Conservation (phyloP, 495 filamentous ascomycete genomes). For the Lepraria neglecta region DNA sequence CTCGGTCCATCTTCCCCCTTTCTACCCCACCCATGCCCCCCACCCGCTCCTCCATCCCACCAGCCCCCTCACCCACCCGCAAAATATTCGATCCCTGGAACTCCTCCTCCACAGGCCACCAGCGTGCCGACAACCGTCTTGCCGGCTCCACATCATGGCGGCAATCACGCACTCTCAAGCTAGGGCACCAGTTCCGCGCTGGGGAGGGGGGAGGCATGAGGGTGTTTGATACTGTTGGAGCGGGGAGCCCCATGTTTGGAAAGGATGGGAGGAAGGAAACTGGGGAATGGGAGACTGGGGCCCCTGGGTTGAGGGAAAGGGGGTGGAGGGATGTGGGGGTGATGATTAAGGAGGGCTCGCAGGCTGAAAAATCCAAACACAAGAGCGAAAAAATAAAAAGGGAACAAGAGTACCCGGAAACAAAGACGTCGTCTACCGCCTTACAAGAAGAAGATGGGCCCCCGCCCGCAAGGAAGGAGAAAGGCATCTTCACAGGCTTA, state of each 20-base stretch:
- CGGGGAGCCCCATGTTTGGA: constrained; percentile 24
- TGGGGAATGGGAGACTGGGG: constrained; percentile 42
- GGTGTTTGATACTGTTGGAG: constrained; percentile 53
- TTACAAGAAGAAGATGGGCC: constrained; percentile 33
- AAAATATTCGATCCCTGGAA: constrained; percentile 74
- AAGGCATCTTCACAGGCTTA: constrained; percentile 56
- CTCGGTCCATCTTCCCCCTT: background rate
- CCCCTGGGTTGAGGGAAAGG: constrained; percentile 35
- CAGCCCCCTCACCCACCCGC: constrained; percentile 45
- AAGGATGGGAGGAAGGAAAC: constrained; percentile 28
- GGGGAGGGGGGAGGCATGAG: constrained; percentile 45
- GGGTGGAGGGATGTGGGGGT: constrained; percentile 38
- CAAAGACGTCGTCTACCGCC: constrained; percentile 15
- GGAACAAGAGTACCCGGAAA: constrained; percentile 19
- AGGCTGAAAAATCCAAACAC: constrained; percentile 25
- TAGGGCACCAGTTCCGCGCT: constrained; percentile 58
- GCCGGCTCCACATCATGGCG: constrained; percentile 62
- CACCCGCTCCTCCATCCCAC: constrained; percentile 22
- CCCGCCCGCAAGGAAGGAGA: constrained; percentile 27
- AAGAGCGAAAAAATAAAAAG: constrained; percentile 23
- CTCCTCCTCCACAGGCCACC: constrained; percentile 72
- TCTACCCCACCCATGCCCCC: constrained; percentile 14
- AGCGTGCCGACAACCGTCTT: constrained; percentile 59
- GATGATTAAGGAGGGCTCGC: constrained; percentile 35
- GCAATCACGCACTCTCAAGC: constrained; percentile 57